These are phyloP conservation scores for Sabuloglossum arenarium DNA, from an alignment of 495 filamentous ascomycete genomes.

Conservation along the genomic window DNA sequence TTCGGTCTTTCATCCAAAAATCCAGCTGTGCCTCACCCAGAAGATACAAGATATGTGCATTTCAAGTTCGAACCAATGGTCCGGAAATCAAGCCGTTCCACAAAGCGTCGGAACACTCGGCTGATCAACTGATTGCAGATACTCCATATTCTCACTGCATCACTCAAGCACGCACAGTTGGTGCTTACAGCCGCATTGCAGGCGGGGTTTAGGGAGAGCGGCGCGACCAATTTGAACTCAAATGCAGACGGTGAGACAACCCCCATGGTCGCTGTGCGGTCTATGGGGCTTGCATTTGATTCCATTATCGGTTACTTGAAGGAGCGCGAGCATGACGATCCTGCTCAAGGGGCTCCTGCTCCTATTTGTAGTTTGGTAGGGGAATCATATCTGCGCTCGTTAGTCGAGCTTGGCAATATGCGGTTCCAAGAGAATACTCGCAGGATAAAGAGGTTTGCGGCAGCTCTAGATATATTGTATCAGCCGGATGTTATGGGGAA, in stretches of 20 bases:
- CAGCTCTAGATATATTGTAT: neutral
- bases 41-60: constrained; percentile 41
- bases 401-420: constrained; percentile 51
- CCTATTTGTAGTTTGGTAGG: constrained; percentile 24
- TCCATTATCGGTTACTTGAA: constrained; percentile 45
- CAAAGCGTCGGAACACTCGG: neutral
- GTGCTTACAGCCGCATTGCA: constrained; percentile 52
- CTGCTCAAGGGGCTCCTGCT: neutral
- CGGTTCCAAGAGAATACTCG: constrained; percentile 54
- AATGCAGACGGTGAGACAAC: constrained; percentile 22
- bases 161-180: constrained; percentile 44
- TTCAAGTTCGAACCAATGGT: constrained; percentile 95
- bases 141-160: constrained; percentile 64
- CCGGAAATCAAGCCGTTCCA: constrained; percentile 6
- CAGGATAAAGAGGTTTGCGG: constrained; percentile 31
- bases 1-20: constrained; percentile 1
- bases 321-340: constrained; percentile 9
- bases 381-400: constrained; percentile 35
- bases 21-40: constrained; percentile 4
- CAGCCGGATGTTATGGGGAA: neutral
- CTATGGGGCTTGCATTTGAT: constrained; percentile 59
- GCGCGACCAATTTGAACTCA: constrained; percentile 33
- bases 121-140: constrained; percentile 32
- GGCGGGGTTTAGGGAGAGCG: constrained; percentile 78
- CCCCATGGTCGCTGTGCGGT: constrained; percentile 59